Evolutionary conservation across 306 rosid genomes (phyloP), one percentile per base, ranked within the genome.

Genomic region (Cyamopsis tetragonoloba): DNA sequence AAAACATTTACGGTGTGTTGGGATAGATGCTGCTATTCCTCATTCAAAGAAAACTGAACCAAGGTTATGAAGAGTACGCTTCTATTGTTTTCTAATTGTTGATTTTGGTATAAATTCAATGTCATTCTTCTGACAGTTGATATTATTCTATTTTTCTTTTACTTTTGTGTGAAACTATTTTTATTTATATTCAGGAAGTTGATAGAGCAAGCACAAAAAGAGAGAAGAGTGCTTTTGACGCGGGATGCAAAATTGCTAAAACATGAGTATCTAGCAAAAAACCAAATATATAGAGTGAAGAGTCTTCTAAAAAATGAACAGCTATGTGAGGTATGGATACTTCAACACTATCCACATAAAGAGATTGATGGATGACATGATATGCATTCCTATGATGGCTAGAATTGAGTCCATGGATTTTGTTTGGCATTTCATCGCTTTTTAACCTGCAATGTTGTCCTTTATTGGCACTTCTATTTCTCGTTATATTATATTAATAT

Each of bases 11-110:
- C 83, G 96, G 8, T 92, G 96, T 64, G 96, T 87, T 60, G 96
- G 98, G 77, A 73, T 92, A 42, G 96, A 92, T 82, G 98, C 96
- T 62, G 98, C 96, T 71, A 72, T 86, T 58, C 95, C 98, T 34
- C 38, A 32, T 75, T 83, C 91, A 32, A 89, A 84, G 86, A 92
- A 78, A 78, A 95, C 98, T 17, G 91, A 83, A 66, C 62, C 96
- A 74, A 87, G 98, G 96, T 92, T 59, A 48, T 70, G 23, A 48
- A 49, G 55, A 30, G 9, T 64, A n/a, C 57, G 61, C 41, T 56
- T 68, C 28, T 41, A 34, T 49, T 27, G 41, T 14, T 38, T 65
- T 63, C 42, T 51, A n/a, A 37, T 68, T 62, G 38, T 49, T 58
- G 54, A 54, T 46, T 80, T 31, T 68, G 4, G 37, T 19, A 15